phyloP scores from a whole-genome alignment of 75 land plant species.

The Picea glauca region DNA sequence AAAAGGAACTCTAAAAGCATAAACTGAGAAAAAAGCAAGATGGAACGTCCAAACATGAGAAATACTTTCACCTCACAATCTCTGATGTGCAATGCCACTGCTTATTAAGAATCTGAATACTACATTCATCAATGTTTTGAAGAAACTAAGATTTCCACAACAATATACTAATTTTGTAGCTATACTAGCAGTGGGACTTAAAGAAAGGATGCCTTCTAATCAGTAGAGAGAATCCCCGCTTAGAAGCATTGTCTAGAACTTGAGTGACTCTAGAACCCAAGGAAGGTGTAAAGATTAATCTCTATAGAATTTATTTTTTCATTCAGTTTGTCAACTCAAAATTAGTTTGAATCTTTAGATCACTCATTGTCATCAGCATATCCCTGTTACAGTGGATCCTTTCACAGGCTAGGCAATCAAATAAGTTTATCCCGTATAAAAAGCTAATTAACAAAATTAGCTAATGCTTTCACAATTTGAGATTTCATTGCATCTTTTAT shows the following conservation, averaged over 20 bases:
- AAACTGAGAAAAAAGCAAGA: not conserved
- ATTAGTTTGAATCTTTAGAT: too few relatives aligned
- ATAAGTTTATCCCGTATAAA: too few relatives aligned
- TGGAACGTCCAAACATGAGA: not conserved
- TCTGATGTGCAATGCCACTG: not conserved
- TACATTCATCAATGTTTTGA: not conserved
- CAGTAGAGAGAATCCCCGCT: not conserved
- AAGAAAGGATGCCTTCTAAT: not conserved
- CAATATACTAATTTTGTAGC: not conserved
- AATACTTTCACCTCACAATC: too few relatives aligned
- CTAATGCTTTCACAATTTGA: not conserved
- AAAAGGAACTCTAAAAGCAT: not conserved
- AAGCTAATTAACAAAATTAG: not conserved
- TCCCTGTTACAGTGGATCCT: not conserved
- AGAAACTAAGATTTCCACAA: not conserved
- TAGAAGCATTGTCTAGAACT: constrained; percentile 1
- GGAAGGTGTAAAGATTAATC: not conserved
- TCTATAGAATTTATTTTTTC: not conserved
- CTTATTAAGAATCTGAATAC: not conserved
- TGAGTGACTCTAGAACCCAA: too few relatives aligned
- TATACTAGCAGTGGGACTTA: not conserved
- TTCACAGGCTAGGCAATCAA: not conserved
- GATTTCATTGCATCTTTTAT: not conserved
- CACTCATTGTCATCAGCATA: too few relatives aligned
- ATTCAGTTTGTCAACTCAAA: too few relatives aligned